Conservation (phyloP, 352 stramenopile genomes). For the Aphanomyces stellatus region DNA sequence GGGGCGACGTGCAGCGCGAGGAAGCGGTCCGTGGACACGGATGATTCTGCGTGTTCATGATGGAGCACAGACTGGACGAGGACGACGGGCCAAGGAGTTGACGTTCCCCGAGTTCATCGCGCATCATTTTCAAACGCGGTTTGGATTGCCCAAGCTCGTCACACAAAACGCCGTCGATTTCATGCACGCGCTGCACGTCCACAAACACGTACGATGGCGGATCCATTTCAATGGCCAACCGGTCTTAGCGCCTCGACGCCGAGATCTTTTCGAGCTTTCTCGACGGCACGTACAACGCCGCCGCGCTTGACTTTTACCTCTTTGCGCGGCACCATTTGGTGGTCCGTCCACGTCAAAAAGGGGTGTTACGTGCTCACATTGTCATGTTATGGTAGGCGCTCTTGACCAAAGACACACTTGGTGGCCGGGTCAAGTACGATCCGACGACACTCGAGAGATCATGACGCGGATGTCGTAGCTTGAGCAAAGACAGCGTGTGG, state of each 20-base stretch:
- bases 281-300: slow-evolving; percentile 37
- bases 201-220: slow-evolving; percentile 21
- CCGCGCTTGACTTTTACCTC: slow-evolving; percentile 45
- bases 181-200: slow-evolving; percentile 31
- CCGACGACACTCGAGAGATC: not conserved
- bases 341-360: slow-evolving; percentile 24
- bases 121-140: slow-evolving; percentile 55
- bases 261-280: slow-evolving; percentile 56
- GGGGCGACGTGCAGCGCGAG: slow-evolving; percentile 26
- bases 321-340: slow-evolving; percentile 32
- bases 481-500: slow-evolving; percentile 27
- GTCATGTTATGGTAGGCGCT: slow-evolving; percentile 18
- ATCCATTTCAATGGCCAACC: too few species aligned
- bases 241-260: slow-evolving; percentile 34
- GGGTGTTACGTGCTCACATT: slow-evolving; percentile 20
- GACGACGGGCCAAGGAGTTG: too few species aligned
- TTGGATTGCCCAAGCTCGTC: slow-evolving; percentile 49
- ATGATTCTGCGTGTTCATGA: too few species aligned
- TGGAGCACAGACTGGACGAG: too few species aligned
- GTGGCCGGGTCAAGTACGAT: slow-evolving; percentile 19
- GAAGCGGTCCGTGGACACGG: slow-evolving; percentile 21
- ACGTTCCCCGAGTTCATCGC: slow-evolving; percentile 40
- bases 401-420: slow-evolving; percentile 23
- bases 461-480: not conserved
- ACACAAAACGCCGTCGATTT: slow-evolving; percentile 54